Percentiles rank a stretch among this genome's conserved stretches.
Conservation (phyloP, 2,329 filamentous ascomycete species). For the Rutstroemia sydowiana region DNA sequence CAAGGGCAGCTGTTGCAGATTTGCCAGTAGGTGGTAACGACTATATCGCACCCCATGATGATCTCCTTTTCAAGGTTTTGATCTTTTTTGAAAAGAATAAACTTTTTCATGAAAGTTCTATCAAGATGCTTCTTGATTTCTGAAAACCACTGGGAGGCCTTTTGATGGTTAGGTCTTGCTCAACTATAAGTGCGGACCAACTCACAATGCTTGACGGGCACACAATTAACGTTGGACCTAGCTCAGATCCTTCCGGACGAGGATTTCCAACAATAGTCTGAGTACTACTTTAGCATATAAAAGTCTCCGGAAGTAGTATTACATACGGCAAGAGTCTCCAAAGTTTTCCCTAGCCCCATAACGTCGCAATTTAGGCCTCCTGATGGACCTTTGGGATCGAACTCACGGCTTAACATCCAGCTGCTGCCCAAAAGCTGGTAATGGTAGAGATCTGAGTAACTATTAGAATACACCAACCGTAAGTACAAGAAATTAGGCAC, state of each 20-base stretch:
- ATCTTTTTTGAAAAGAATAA: neutral
- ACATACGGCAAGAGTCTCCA: neutral
- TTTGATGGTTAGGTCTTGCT: neutral
- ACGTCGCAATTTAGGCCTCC: constrained; percentile 1
- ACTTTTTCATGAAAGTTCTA: neutral
- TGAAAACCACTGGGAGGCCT: neutral
- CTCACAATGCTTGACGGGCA: neutral
- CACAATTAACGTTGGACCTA: neutral
- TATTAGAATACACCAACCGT: too few relatives aligned
- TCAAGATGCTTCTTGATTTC: neutral
- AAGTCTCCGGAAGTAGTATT: neutral
- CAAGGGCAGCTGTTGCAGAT: neutral
- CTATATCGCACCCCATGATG: neutral
- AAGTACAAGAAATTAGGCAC: too few relatives aligned
- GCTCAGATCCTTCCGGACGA: neutral
- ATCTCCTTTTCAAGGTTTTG: neutral
- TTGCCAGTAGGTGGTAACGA: neutral
- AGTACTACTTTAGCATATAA: neutral
- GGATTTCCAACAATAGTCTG: neutral
- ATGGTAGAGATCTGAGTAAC: neutral
- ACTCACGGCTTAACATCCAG: constrained; percentile 1
- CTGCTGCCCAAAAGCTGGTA: neutral
- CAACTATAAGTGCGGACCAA: neutral
- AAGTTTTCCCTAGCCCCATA: constrained; percentile 1
- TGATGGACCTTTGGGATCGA: neutral